These are phyloP conservation scores for Penicillium pancosmium DNA, from an alignment of 495 filamentous ascomycete genomes.

Conservation along the genomic window DNA sequence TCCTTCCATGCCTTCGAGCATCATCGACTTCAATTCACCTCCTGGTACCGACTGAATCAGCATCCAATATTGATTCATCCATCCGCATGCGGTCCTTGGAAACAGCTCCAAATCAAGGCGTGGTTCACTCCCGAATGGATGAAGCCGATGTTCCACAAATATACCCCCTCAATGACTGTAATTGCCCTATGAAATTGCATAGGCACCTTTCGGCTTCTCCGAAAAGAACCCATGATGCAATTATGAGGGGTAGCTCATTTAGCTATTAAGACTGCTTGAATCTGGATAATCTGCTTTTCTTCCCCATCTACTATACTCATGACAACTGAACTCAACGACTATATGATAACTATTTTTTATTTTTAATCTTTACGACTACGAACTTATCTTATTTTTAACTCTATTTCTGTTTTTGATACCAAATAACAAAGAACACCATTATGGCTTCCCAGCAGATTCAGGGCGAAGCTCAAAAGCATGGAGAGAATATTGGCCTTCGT, in stretches of 20 bases:
- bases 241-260: slow-evolving; percentile 1
- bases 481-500: slow-evolving; percentile 18
- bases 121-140: slow-evolving; percentile 9
- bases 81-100: slow-evolving; percentile 17
- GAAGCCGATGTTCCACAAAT: slow-evolving; percentile 3
- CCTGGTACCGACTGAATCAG: slow-evolving; percentile 16
- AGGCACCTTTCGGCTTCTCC: slow-evolving; percentile 6
- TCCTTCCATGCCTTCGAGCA: slow-evolving; percentile 13
- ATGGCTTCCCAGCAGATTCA: slow-evolving; percentile 24
- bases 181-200: slow-evolving; percentile 7
- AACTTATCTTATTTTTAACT: not conserved
- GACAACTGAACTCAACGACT: slow-evolving; percentile 25
- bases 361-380: slow-evolving; percentile 12
- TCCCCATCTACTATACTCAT: slow-evolving; percentile 6
- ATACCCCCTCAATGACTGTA: not conserved
- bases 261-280: slow-evolving; percentile 19
- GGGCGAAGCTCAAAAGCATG: slow-evolving; percentile 19
- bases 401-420: not conserved
- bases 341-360: slow-evolving; percentile 16
- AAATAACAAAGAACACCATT: slow-evolving; percentile 13
- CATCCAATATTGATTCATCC: slow-evolving; percentile 6
- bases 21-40: slow-evolving; percentile 28
- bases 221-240: slow-evolving; percentile 32
- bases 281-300: not conserved
- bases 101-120: slow-evolving; percentile 5